A percentile compares a stretch with the other conserved stretches of the same genome.
Evolutionary conservation across 1,284 basidiomycete genomes (phyloP).

Genomic region (Ustilago hordei): DNA sequence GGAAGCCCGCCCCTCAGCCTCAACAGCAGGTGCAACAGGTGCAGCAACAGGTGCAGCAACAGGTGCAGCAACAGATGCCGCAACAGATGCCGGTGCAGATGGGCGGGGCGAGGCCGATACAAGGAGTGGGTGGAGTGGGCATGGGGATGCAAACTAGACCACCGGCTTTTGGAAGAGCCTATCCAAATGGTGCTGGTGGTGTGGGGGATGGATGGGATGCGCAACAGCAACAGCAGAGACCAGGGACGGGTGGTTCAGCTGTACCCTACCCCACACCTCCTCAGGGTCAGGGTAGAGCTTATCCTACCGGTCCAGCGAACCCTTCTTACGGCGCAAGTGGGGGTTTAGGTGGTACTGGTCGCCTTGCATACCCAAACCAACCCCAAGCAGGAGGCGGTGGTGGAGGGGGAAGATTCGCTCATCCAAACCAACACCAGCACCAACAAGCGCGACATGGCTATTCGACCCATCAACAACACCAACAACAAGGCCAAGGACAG

Average conservation of each 20-base stretch:
- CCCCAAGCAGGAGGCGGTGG: not conserved
- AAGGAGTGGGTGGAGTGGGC: not conserved
- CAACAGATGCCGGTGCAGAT: conserved; percentile 3
- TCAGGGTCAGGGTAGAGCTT: too few species aligned
- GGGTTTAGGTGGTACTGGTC: not conserved
- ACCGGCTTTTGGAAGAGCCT: not conserved
- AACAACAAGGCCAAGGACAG: too few species aligned
- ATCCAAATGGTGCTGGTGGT: not conserved
- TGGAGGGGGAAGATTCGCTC: conserved; percentile 8
- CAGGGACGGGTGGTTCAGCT: not conserved
- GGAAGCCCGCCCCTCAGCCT: conserved; percentile 32
- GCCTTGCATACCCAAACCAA: conserved; percentile 17
- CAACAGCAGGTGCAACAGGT: not conserved
- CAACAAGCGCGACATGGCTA: not conserved
- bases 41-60: too few species aligned
- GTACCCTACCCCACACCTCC: too few species aligned
- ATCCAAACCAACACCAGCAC: conserved; percentile 7
- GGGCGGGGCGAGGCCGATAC: not conserved
- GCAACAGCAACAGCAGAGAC: not conserved
- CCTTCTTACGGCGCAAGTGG: too few species aligned
- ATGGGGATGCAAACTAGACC: not conserved
- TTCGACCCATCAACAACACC: not conserved
- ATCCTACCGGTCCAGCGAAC: too few species aligned
- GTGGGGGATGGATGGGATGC: too few species aligned
- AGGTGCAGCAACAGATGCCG: too few species aligned